Base-by-base conservation (phyloP, 2,329 filamentous ascomycete species). In the Colletotrichum lupini region DNA sequence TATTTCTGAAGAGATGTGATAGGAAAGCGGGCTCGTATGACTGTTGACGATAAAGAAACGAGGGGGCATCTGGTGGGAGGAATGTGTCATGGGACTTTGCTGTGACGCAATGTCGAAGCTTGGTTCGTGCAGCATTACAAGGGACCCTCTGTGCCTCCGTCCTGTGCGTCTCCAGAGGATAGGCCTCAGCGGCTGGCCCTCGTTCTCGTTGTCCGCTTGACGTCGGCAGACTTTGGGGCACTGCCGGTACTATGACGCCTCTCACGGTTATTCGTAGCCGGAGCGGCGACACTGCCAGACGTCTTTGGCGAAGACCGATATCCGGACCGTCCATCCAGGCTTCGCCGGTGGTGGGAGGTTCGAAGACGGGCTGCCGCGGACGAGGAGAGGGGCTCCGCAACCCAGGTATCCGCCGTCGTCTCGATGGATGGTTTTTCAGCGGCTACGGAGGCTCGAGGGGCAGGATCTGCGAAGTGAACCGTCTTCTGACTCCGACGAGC, bases 401-500 rank as follows among this genome's bases (percentile, higher is more conserved):
- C 22, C 49, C 59, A 22, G 30, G 22, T 22, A 3, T 61, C 57
- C 28, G 35, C 32, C 26, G 26, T 35, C 32, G 26, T 49, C 32
- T 28, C 49, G 9, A 26, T n/a, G 4, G 52, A 9, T 22, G 35
- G 56, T 4, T 56, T 72, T 26, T 72, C 64, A 8, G 42, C 16
- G 57, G 46, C 8, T 56, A 56, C 1, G 32, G 64, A 61, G 11
- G 22, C 46, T 12, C 64, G 49, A 53, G 56, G 66, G n/a, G 59
- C 66, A 46, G 66, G 55, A 28, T 73, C 71, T 11, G 71, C 71
- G 24, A 73, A 73, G 56, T 73, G 71, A 28, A 73, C 71, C 60
- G 71, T 73, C 56, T 73, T 73, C 52, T 71, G 71, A 42, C 71
- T 73, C 22, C 71, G 71, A 32, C 71, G 71, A 24, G 64, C 64